Conservation (phyloP, 345 rosid species). For the Anastatica hierochuntica region DNA sequence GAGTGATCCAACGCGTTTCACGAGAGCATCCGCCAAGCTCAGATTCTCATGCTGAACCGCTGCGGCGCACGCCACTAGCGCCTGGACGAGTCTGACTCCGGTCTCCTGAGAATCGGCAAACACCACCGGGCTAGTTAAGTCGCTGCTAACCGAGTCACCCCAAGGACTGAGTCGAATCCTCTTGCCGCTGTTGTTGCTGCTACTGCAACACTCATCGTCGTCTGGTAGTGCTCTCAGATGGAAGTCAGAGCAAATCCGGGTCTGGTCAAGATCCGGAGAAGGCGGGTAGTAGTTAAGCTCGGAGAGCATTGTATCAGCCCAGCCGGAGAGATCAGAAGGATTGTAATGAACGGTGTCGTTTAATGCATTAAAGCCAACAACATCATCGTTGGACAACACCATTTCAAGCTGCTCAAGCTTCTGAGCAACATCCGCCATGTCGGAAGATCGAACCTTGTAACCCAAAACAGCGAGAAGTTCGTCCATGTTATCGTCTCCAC, state of each 20-base stretch:
- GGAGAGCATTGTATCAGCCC: slow-evolving; percentile 56
- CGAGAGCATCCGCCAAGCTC: slow-evolving; percentile 43
- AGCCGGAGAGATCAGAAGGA: slow-evolving; percentile 66
- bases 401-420: slow-evolving; percentile 85
- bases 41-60: slow-evolving; percentile 58
- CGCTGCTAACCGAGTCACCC: background rate
- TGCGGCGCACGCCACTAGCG: slow-evolving; percentile 68
- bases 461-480: slow-evolving; percentile 78
- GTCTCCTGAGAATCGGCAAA: slow-evolving; percentile 77
- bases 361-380: slow-evolving; percentile 34
- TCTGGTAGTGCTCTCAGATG: slow-evolving; percentile 47
- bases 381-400: slow-evolving; percentile 67
- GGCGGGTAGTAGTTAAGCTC: slow-evolving; percentile 32
- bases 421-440: slow-evolving; percentile 83
- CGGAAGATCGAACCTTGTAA: slow-evolving; percentile 68
- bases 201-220: background rate
- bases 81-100: slow-evolving; percentile 66
- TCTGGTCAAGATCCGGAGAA: slow-evolving; percentile 13
- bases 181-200: slow-evolving; percentile 24
- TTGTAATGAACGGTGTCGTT: slow-evolving; percentile 70
- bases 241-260: slow-evolving; percentile 36
- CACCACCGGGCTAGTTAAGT: slow-evolving; percentile 46
- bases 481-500: slow-evolving; percentile 62
- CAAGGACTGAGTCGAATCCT: slow-evolving; percentile 33
- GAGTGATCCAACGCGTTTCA: slow-evolving; percentile 52